A percentile compares a stretch with the other conserved stretches of the same genome.
Conservation (phyloP, 176 grass and related monocot species). For the Phyllostachys edulis region DNA sequence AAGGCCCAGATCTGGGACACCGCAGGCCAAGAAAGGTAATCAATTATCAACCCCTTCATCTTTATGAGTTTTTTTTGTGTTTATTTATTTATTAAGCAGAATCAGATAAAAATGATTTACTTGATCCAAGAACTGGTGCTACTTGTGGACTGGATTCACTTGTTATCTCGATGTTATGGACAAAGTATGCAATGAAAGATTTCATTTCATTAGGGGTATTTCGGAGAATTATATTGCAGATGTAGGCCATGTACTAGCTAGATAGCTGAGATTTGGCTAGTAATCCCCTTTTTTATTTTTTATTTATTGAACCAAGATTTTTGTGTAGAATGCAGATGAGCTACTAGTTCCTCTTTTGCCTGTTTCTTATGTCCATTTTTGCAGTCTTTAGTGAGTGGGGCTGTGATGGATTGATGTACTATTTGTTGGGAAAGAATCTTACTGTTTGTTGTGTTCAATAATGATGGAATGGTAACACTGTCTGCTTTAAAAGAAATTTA, state of each 20-base stretch:
- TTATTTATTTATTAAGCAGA: not conserved
- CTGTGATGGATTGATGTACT: not conserved
- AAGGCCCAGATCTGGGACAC: constrained; percentile 92
- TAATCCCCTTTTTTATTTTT: not conserved
- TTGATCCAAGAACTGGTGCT: constrained; percentile 7
- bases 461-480: not conserved
- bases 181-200: not conserved
- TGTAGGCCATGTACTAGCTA: not conserved
- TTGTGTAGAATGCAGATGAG: not conserved
- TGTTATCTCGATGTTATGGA: not conserved
- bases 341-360: not conserved
- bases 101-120: not conserved
- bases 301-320: not conserved
- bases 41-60: not conserved
- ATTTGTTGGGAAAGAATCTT: not conserved
- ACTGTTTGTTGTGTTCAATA: not conserved
- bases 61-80: not conserved
- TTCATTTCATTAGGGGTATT: not conserved
- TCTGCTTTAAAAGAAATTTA: not conserved
- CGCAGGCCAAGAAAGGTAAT: constrained; percentile 66
- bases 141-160: not conserved
- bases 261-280: not conserved
- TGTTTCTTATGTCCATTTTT: not conserved
- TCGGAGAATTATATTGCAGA: not conserved
- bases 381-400: not conserved